A percentile compares a stretch with the other conserved stretches of the same genome.
These are phyloP conservation scores for Cercis canadensis DNA, from an alignment of 306 rosid genomes.

Conservation along the genomic window DNA sequence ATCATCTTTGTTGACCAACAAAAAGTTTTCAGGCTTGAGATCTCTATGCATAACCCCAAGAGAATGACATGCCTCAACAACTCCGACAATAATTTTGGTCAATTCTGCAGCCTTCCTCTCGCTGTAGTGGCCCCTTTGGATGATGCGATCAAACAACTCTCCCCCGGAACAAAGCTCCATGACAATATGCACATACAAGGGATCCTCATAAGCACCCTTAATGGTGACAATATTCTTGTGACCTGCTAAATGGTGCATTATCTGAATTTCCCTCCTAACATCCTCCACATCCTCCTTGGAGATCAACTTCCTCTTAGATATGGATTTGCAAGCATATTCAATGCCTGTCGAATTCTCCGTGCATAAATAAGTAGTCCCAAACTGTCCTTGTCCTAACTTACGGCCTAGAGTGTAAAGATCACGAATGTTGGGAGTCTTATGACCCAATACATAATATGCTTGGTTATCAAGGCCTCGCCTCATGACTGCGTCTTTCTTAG, in stretches of 20 bases:
- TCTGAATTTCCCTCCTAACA: conserved; percentile 94
- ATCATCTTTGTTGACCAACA: conserved; percentile 88
- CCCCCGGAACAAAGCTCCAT: conserved; percentile 97
- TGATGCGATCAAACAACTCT: conserved; percentile 89
- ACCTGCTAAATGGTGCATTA: conserved; percentile 96
- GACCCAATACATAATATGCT: conserved; percentile 85
- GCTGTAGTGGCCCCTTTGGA: conserved; percentile 90
- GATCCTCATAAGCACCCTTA: conserved; percentile 93
- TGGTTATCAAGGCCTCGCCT: conserved; percentile 73
- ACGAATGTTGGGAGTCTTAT: conserved; percentile 82
- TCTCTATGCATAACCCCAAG: conserved; percentile 98
- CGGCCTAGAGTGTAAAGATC: conserved; percentile 84
- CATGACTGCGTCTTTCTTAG: conserved; percentile 63
- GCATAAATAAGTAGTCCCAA: conserved; percentile 85
- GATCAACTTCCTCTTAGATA: conserved; percentile 90
- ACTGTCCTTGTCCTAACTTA: conserved; percentile 90
- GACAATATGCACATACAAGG: conserved; percentile 87
- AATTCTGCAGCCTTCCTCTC: conserved; percentile 93
- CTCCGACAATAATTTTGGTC: conserved; percentile 88
- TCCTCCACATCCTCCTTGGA: conserved; percentile 90
- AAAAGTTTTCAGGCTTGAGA: conserved; percentile 91
- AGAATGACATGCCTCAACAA: conserved; percentile 94
- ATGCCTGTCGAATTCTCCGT: conserved; percentile 61
- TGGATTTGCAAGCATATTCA: conserved; percentile 90
- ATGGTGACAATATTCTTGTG: conserved; percentile 91